Base-by-base conservation (phyloP, 2,329 filamentous ascomycete species). In the Cladosporium velox region DNA sequence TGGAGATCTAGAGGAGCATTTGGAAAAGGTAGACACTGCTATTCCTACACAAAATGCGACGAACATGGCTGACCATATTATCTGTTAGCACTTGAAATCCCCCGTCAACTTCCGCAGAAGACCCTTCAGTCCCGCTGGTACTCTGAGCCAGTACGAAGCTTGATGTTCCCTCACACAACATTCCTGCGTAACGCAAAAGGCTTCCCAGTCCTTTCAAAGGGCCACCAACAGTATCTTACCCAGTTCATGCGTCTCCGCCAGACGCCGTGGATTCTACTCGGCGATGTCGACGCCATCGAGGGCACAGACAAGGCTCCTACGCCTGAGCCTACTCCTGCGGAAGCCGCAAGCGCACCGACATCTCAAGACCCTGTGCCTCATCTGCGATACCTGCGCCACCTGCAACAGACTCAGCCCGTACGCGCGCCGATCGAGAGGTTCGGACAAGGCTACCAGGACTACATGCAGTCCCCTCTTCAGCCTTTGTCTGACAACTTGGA, bases 401-500 rank as follows among this genome's bases (percentile, higher is more conserved):
- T 99, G 0, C 93, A 98, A 77, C 85, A 88, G 58, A 91, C 91
- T 66, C 94, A 98, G 74, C 88, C 90, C 10, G 83, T 88, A 2
- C 82, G 84, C 51, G 85, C 84, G 24, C 79, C 83, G 4, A 84
- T 91, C 62, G 89, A 91, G 74, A 82, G 84, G 35, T 91, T 91
- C 71, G 88, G 88, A 15, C 81, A 87, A 24, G 89, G 89, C 2
- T 92, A 91, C 72, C 96, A 99, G 74, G 95, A 99, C 77, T 99
- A 95, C 84, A 84, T 99, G 12, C 95, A 99, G 77, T 93, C 93
- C 1, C 95, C 95, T 2, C 83, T 99, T 49, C 96, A 99, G 77
- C 95, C 95, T 0, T 84, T 99, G 15, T 94, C 94, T 0, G 95
- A 99, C 78, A 99, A 99, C 72, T 85, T 99, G 15, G 96, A 99